These are phyloP conservation scores for Penicillium egyptiacum DNA, from an alignment of 495 filamentous ascomycete species.

Conservation along the genomic window DNA sequence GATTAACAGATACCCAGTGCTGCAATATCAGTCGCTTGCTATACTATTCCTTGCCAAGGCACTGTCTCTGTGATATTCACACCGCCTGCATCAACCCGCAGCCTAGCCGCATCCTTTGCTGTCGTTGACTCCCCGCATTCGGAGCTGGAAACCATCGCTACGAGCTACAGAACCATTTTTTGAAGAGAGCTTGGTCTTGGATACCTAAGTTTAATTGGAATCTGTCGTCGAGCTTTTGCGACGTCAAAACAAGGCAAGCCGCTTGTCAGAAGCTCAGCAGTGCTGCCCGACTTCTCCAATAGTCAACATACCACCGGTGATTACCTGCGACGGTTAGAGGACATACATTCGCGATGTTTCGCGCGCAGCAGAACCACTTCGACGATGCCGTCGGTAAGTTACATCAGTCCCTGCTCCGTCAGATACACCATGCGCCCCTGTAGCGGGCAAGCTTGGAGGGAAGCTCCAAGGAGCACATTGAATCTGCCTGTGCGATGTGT, in stretches of 20 bases:
- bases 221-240: background rate
- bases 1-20: background rate
- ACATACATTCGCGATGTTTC: constrained; percentile 60
- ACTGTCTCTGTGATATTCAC: constrained; percentile 1
- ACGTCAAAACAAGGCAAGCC: background rate
- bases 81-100: constrained; percentile 12
- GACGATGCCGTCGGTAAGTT: constrained; percentile 77
- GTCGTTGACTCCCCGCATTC: constrained; percentile 36
- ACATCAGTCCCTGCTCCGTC: background rate
- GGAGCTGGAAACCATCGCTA: constrained; percentile 16
- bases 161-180: background rate
- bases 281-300: constrained; percentile 19
- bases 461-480: background rate
- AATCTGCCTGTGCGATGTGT: background rate
- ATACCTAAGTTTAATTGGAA: background rate
- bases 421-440: background rate
- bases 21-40: constrained; percentile 2
- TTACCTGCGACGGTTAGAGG: constrained; percentile 8
- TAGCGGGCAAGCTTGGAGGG: background rate
- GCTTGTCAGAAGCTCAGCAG: constrained; percentile 12
- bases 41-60: background rate
- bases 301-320: background rate
- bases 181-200: background rate
- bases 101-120: constrained; percentile 9
- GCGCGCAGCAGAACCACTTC: constrained; percentile 75